Evolutionary conservation across 73 alveolate genomes (phyloP).

Genomic region (Paramecium biaurelia): DNA sequence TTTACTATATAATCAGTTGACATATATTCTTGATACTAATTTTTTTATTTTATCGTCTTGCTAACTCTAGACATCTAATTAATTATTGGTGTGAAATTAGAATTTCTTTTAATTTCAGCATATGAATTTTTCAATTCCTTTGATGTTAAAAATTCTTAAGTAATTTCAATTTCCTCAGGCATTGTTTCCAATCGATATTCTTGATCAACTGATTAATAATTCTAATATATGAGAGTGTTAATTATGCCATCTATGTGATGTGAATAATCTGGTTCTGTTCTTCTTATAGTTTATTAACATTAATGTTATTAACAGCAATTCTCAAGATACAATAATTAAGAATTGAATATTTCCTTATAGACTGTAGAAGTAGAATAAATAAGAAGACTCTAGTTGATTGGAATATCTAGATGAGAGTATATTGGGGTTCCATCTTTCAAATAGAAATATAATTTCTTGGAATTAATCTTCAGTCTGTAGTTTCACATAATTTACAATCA

Average conservation of each 20-base stretch:
- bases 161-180: not conserved
- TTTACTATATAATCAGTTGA: not conserved
- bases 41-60: not conserved
- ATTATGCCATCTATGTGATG: not conserved
- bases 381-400: not conserved
- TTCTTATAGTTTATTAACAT: not conserved
- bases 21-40: not conserved
- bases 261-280: not conserved
- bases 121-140: conserved; percentile 10
- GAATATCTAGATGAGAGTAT: conserved; percentile 33
- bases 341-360: not conserved
- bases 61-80: not conserved
- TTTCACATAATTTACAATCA: not conserved
- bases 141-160: not conserved
- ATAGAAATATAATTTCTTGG: conserved; percentile 17
- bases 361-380: conserved; percentile 9
- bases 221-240: not conserved
- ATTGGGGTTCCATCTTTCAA: conserved; percentile 37
- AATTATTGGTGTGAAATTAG: not conserved
- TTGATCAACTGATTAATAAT: not conserved
- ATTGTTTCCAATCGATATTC: not conserved
- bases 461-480: not conserved
- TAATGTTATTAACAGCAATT: not conserved
- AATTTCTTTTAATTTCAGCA: not conserved
- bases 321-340: not conserved